phyloP scores from a whole-genome alignment of 179 eudicot genomes.

The Silene noctiflora region DNA sequence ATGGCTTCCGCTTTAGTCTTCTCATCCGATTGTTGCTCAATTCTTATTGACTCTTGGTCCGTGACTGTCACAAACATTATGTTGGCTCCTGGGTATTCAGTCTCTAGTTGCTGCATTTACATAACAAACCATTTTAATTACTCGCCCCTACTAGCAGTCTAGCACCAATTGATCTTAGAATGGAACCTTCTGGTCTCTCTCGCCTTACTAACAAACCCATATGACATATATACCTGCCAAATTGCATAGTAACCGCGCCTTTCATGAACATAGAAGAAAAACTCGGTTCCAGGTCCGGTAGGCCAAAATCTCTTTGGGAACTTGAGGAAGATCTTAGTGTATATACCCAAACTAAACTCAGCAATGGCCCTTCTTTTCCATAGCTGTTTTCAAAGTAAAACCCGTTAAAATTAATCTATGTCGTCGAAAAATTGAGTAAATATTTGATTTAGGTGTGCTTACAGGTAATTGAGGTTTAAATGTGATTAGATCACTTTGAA shows the following conservation, averaged over 20 bases:
- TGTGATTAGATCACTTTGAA: conserved; percentile 27
- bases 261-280: conserved; percentile 26
- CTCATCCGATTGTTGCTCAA: conserved; percentile 30
- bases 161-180: no score
- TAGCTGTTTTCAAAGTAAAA: neutral
- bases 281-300: conserved; percentile 18
- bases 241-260: conserved; percentile 31
- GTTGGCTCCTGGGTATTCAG: conserved; percentile 31
- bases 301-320: conserved; percentile 32
- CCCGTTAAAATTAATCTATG: neutral
- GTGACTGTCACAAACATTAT: conserved; percentile 26
- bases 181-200: no score
- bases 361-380: conserved; percentile 24
- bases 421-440: neutral
- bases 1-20: conserved; percentile 32
- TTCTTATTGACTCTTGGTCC: conserved; percentile 24
- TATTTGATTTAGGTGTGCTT: neutral
- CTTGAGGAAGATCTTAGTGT: conserved; percentile 29
- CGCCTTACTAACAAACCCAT: no score
- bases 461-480: conserved; percentile 29
- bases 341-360: conserved; percentile 19
- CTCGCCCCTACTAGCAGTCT: neutral
- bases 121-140: no score
- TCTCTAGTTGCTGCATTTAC: conserved; percentile 30
- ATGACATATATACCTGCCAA: conserved; percentile 14